phyloP scores from a whole-genome alignment of 805 yeast genomes.

The Wickerhamiella azyma region DNA sequence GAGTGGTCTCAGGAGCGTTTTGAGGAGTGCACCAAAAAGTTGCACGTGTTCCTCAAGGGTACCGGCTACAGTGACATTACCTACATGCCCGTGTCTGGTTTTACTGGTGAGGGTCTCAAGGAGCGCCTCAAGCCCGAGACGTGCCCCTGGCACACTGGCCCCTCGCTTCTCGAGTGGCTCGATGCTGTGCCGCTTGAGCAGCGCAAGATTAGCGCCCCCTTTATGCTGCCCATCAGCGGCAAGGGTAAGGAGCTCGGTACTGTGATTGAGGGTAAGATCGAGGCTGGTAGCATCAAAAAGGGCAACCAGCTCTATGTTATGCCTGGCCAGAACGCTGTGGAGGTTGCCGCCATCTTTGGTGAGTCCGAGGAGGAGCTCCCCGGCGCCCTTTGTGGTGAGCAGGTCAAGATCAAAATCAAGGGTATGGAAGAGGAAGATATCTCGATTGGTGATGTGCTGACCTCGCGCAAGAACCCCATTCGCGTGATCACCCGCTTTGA shows the following conservation, averaged over 20 bases:
- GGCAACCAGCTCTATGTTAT: conserved; percentile 62
- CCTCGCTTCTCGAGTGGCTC: conserved; percentile 77
- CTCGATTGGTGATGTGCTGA: conserved; percentile 78
- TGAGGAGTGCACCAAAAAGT: conserved; percentile 82
- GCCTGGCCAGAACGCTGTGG: conserved; percentile 83
- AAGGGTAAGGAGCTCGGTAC: conserved; percentile 97
- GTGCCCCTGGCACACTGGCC: conserved; percentile 93
- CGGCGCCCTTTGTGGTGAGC: conserved; percentile 90
- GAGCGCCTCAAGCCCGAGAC: conserved; percentile 57
- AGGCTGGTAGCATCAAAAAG: conserved; percentile 84
- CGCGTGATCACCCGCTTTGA: conserved; percentile 82
- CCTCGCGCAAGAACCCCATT: conserved; percentile 77
- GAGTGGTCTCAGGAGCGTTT: conserved; percentile 92
- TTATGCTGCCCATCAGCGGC: conserved; percentile 90
- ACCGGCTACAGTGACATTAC: conserved; percentile 84
- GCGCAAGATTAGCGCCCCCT: conserved; percentile 86
- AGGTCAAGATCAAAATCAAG: conserved; percentile 81
- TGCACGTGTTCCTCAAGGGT: conserved; percentile 55
- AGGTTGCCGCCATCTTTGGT: conserved; percentile 75
- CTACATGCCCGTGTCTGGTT: conserved; percentile 97
- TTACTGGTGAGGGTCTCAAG: conserved; percentile 91
- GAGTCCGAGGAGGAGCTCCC: conserved; percentile 94
- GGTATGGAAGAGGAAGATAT: conserved; percentile 97
- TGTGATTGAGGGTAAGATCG: conserved; percentile 95
- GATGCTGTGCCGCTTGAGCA: conserved; percentile 69